Evolutionary conservation across 2,329 filamentous ascomycete genomes (phyloP).

Genomic region (Coleophoma cylindrospora): DNA sequence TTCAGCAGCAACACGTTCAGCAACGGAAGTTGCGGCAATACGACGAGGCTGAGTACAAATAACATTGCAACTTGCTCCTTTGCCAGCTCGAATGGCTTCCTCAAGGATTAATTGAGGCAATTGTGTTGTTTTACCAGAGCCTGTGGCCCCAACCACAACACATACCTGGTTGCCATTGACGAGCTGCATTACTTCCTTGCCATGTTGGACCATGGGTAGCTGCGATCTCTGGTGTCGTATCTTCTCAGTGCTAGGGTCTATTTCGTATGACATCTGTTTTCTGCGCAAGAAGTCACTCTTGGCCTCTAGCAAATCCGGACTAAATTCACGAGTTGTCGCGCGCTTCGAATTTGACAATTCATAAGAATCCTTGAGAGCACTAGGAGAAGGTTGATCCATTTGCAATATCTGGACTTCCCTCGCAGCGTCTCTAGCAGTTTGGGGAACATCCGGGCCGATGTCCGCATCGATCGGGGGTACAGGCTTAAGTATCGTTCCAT

Average conservation of each 20-base stretch:
- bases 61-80: slow-evolving; percentile 77
- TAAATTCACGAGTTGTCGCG: not conserved
- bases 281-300: not conserved
- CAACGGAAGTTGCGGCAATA: slow-evolving; percentile 87
- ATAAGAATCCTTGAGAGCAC: not conserved
- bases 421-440: not conserved
- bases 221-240: not conserved
- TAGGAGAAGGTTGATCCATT: not conserved
- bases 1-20: slow-evolving; percentile 89
- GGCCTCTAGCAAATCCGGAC: not conserved
- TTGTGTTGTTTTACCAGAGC: slow-evolving; percentile 93
- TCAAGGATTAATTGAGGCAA: slow-evolving; percentile 93
- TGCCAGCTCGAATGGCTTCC: slow-evolving; percentile 68
- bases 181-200: slow-evolving; percentile 77
- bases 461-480: not conserved
- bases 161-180: slow-evolving; percentile 76
- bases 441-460: not conserved
- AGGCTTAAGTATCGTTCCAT: not conserved
- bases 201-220: slow-evolving; percentile 80
- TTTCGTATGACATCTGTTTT: not conserved
- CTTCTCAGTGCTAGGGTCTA: not conserved
- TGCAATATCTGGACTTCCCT: not conserved
- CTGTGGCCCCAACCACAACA: slow-evolving; percentile 92
- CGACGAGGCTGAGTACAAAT: slow-evolving; percentile 91
- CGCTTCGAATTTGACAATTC: not conserved